Base-by-base conservation (phyloP, 1,139 yeast genomes). In the Entelexis paramagnoliae region DNA sequence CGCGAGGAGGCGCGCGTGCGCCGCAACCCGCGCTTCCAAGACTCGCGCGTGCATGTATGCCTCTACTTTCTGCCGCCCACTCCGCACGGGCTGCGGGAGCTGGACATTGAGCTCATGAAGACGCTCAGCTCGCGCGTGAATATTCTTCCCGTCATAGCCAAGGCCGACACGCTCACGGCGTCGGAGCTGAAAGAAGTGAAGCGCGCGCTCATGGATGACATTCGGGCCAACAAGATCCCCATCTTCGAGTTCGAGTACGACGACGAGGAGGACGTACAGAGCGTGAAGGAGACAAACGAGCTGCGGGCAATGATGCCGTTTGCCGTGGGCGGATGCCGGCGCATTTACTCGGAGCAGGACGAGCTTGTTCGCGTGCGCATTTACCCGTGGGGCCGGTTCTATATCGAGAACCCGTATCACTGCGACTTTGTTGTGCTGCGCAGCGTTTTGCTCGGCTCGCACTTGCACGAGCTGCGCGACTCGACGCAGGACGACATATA, bases 311-410 rank as follows among this genome's bases (percentile, higher is more conserved):
- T 82, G 60, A 76, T 87, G 57, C 98, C 98, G 26, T 91, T 91
- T 72, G 91, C 96, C 1, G 75, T 89, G 36, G 82, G 89, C 60
- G 81, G 93, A 5, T 81, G 93, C 1, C 84, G 88, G 35, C 73
- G 74, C 53, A 81, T 80, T 60, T 86, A 87, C 45, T 75, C 77
- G 61, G 80, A 84, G 16, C 55, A 51, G 17, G 63, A 58, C 26
- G 61, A 58, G 41, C 57, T 52, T 46, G 76, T 83, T 44, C 79
- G 89, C 58, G 96, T 87, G 8, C 78, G 98, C 66, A 78, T 80
- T 66, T 91, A 89, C 65, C 96, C 96, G 19, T 91, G 98, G 97
- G 97, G 97, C 0, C 68, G 79, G 51, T 79, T 87, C 50, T 91
- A 85, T 14, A 86, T 89, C 48, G 89, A 86, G 63, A 93, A 91